phyloP scores from a whole-genome alignment of 129 eudicot species.

The Centrapalus pauciflorus region DNA sequence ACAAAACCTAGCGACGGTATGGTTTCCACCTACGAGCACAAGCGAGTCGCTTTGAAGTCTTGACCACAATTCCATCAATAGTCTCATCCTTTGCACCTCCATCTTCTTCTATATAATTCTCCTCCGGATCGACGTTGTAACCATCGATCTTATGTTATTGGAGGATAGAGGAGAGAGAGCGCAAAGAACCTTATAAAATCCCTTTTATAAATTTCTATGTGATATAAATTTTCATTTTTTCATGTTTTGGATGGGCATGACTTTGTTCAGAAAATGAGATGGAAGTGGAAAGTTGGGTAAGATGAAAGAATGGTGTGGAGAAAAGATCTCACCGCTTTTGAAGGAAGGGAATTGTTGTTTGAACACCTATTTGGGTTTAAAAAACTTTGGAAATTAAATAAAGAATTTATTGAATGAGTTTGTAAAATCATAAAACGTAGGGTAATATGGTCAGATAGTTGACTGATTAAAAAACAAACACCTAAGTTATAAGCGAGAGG shows the following conservation, averaged over 20 bases:
- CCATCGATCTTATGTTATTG: conserved; percentile 4
- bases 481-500: too few species aligned
- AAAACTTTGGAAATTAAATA: too few species aligned
- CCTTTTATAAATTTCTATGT: not conserved
- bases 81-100: conserved; percentile 46
- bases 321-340: not conserved
- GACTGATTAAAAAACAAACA: too few species aligned
- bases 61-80: conserved; percentile 38
- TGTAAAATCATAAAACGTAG: too few species aligned
- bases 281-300: conserved; percentile 1
- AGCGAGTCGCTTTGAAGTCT: conserved; percentile 19
- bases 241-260: conserved; percentile 6
- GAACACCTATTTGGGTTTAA: too few species aligned
- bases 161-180: conserved; percentile 22
- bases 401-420: too few species aligned
- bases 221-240: not conserved
- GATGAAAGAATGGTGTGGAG: conserved; percentile 13
- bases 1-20: conserved; percentile 59
- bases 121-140: conserved; percentile 30
- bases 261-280: not conserved
- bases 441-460: too few species aligned
- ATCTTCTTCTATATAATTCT: conserved; percentile 26
- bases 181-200: conserved; percentile 11
- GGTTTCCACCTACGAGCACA: conserved; percentile 57
- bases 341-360: too few species aligned